Evolutionary conservation across 805 yeast species (phyloP), one percentile per base, ranked within the genome.

Genomic region (Tetrapisispora namnaoensis): DNA sequence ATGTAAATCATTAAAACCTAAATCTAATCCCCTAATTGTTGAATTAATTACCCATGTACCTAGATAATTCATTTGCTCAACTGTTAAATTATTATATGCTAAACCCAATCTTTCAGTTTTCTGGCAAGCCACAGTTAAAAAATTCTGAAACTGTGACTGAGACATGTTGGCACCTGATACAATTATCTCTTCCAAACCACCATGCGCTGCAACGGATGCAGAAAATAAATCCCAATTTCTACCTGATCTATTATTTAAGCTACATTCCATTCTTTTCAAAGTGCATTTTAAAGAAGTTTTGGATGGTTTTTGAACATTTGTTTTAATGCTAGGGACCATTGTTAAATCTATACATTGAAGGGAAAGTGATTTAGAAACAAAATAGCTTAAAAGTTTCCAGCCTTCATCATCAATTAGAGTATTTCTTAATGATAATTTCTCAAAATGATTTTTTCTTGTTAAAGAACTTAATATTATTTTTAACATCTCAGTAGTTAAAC

Each of bases 211-310:
- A 16, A 91, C 62, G 0, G 96, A 79, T 1, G 89, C 91, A 6
- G 83, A 81, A 49, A 91, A 71, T 40, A 86, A 66, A 13, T 80
- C 71, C 97, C 97, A 90, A 62, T 90, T 89, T 80, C 81, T 79
- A 48, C 82, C 87, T 4, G 83, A 71, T 55, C 96, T 73, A 57
- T 68, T 59, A 7, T 62, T 58, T 53, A 56, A 46, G 42, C 62
- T 63, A 49, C 69, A 62, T 43, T 58, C 63, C 76, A 71, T 73
- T 53, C 76, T 61, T 3, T 45, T 47, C 13, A 70, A 51, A 2
- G 55, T 57, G 10, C 62, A 61, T 39, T 55, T 57, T 40, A 58
- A 48, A 0, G 68, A 54, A 0, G 66, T 53, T 45, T 68, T 70
- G 0, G 73, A 65, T 13, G 75, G 72, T 50, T 66, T 70, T 50